Conservation (phyloP, 163 green algal genomes). For the Chloromonas sp. region DNA sequence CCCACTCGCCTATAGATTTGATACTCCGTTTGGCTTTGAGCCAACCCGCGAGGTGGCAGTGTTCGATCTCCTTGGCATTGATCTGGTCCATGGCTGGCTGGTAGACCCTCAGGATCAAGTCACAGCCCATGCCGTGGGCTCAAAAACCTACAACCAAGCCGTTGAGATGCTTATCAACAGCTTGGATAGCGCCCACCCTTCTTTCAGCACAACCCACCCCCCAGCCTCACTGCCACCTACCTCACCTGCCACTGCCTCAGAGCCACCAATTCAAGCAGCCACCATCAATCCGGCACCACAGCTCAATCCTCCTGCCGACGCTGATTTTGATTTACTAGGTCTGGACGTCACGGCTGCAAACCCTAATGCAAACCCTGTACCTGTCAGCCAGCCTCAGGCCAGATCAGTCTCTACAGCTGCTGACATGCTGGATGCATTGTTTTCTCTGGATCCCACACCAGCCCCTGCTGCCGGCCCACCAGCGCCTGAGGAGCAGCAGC, state of each 20-base stretch:
- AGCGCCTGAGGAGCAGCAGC: not conserved
- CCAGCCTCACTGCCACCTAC: no score
- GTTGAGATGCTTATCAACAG: not conserved
- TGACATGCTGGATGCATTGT: not conserved
- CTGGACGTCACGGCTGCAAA: not conserved
- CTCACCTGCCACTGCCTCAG: no score
- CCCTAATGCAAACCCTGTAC: no score
- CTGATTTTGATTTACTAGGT: not conserved
- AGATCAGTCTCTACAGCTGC: no score
- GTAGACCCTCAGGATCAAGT: slow-evolving; percentile 34
- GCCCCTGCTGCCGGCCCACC: not conserved
- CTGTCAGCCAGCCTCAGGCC: no score
- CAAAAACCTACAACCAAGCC: slow-evolving; percentile 5
- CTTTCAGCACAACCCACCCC: not conserved
- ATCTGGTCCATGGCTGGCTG: slow-evolving; percentile 86
- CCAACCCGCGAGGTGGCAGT: slow-evolving; percentile 83
- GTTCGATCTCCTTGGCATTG: slow-evolving; percentile 94
- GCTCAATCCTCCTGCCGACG: no score
- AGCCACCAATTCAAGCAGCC: not conserved
- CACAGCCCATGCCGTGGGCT: not conserved
- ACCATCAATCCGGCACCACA: not conserved
- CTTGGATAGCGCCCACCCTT: not conserved
- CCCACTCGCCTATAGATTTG: not conserved
- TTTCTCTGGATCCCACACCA: not conserved
- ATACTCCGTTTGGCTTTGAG: slow-evolving; percentile 53